phyloP scores from a whole-genome alignment of 768 basidiomycete species.

The Mycena chlorophos region DNA sequence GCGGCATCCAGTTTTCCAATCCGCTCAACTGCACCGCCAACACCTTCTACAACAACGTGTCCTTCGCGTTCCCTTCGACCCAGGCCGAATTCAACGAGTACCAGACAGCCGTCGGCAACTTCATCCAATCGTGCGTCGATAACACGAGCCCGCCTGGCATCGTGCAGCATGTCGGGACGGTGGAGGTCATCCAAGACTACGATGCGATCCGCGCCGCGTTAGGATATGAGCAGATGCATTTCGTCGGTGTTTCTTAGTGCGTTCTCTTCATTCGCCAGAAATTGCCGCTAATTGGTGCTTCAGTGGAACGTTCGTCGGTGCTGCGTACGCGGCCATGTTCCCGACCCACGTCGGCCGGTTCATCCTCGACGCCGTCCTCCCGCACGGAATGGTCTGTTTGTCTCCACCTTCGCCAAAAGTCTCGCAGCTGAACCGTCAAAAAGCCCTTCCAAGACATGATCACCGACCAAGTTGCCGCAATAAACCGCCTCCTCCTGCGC shows the following conservation, averaged over 20 bases:
- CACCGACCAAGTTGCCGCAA: constrained; percentile 13
- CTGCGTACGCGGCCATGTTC: constrained; percentile 16
- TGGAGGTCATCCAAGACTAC: constrained; percentile 22
- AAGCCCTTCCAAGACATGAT: constrained; percentile 14
- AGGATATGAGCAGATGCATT: constrained; percentile 14
- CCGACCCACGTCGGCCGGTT: constrained; percentile 19
- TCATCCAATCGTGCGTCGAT: constrained; percentile 12
- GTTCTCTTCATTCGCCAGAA: not conserved
- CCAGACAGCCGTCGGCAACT: constrained; percentile 12
- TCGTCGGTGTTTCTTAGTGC: constrained; percentile 21
- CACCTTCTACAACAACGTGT: constrained; percentile 13
- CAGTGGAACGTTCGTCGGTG: constrained; percentile 22
- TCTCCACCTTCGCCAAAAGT: not conserved
- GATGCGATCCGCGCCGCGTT: constrained; percentile 20
- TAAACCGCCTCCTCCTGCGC: constrained; percentile 19
- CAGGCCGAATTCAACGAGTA: constrained; percentile 16
- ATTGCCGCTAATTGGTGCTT: not conserved
- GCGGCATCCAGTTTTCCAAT: constrained; percentile 20
- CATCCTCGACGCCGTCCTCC: constrained; percentile 20
- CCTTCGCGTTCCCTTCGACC: constrained; percentile 14
- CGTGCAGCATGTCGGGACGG: constrained; percentile 19
- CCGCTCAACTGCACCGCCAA: constrained; percentile 19
- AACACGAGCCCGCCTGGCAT: constrained; percentile 18
- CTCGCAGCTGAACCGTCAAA: not conserved
- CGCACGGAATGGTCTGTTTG: constrained; percentile 21